Evolutionary conservation across 2,329 filamentous ascomycete species (phyloP), one percentile per base, ranked within the genome.

Genomic region (Claviceps citrina): DNA sequence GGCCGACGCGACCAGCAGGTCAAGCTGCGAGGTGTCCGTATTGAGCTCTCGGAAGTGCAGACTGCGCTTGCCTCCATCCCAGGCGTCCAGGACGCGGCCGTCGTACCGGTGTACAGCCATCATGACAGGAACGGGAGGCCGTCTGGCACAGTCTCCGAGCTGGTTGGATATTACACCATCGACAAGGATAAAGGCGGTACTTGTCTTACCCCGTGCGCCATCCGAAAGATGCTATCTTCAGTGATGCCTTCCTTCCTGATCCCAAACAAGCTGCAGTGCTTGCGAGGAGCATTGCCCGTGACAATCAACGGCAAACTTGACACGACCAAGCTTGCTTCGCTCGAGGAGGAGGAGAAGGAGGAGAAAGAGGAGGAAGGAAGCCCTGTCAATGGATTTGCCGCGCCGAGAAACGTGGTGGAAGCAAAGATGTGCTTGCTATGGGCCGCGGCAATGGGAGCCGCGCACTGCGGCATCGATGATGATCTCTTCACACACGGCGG

Each of bases 1-100:
- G 41, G 47, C 16, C 43, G 47, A 1, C 45, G 43, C 15, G 47
- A 49, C 20, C 43, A 38, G 4, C 46, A 49, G 25, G 40, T 48
- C 18, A 49, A 49, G 31, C 45, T 47, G 10, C 31, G 43, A 10
- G 46, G 46, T 9, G 32, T 41, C 10, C 44, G 46, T 10, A 42
- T 47, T 36, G 46, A 47, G 28, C 38, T 47, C 7, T 44, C 42
- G 1, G 46, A 47, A 32, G 31, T 47, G 10, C 44, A 47, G 20
- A 32, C 31, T 19, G 34, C 33, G 6, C 43, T 41, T n/a, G 39
- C 42, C 9, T 40, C 38, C 7, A 33, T 33, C 15, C 42, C 38
- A 13, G 42, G 34, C 3, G 31, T 43, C 20, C n/a, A n/a, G 9
- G 32, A 43, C 18, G 39, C 42, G 4, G 42, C 39, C 13, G 42